phyloP scores from a whole-genome alignment of 129 eudicot genomes.

The Lonicera japonica region DNA sequence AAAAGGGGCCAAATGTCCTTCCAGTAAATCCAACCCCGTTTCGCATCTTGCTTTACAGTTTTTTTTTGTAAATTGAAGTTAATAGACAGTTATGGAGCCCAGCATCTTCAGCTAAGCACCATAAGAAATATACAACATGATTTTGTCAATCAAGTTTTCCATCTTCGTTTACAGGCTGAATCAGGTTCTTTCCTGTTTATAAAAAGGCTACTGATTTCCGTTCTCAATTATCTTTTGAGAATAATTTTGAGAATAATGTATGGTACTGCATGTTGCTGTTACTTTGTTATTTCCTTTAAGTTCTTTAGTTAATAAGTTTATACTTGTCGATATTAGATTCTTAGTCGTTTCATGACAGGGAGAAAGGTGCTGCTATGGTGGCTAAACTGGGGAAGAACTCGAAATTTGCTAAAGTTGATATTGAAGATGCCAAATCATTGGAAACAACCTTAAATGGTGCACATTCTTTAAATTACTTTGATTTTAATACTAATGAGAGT shows the following conservation, averaged over 20 bases:
- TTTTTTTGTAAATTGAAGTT: too few relatives aligned
- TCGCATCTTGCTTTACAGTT: too few relatives aligned
- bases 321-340: neutral
- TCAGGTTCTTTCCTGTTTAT: neutral
- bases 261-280: neutral
- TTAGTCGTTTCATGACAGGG: conserved; percentile 34
- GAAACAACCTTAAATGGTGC: conserved; percentile 59
- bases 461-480: conserved; percentile 1
- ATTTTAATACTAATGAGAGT: neutral
- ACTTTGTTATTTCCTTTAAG: neutral
- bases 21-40: too few relatives aligned
- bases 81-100: too few relatives aligned
- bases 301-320: neutral
- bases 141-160: neutral
- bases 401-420: conserved; percentile 59
- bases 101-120: too few relatives aligned
- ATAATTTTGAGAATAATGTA: neutral
- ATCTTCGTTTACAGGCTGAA: neutral
- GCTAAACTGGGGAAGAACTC: conserved; percentile 57
- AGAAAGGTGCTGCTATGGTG: conserved; percentile 77
- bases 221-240: neutral
- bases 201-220: neutral
- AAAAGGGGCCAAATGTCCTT: too few relatives aligned
- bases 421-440: conserved; percentile 47
- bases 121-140: too few relatives aligned